Percentiles rank a stretch among this genome's conserved stretches.
phyloP scores from a whole-genome alignment of 345 rosid species.

The Erucastrum elatum region DNA sequence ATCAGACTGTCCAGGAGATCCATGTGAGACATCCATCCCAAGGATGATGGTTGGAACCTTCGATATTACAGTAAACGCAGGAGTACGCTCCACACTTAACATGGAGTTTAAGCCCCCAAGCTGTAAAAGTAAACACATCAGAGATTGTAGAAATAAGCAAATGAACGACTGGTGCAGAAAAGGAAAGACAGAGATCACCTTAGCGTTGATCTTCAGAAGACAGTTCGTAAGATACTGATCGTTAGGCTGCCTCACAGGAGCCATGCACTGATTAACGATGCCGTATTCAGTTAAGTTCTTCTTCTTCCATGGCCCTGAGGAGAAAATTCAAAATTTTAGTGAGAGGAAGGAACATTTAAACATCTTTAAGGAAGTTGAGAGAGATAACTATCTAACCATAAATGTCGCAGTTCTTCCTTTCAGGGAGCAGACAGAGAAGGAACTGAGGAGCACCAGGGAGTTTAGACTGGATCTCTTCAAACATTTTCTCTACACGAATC shows the following conservation, averaged over 20 bases:
- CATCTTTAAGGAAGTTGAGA: not conserved
- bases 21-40: conserved; percentile 83
- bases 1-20: conserved; percentile 74
- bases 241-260: conserved; percentile 67
- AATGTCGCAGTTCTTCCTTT: conserved; percentile 74
- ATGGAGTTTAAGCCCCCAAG: conserved; percentile 89
- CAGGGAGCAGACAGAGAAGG: conserved; percentile 76
- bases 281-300: conserved; percentile 79
- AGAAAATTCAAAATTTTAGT: not conserved
- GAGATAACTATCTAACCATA: conserved; percentile 54
- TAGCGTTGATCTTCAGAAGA: conserved; percentile 87
- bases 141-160: conserved; percentile 16
- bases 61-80: conserved; percentile 59
- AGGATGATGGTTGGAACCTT: conserved; percentile 66
- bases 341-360: not conserved
- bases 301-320: conserved; percentile 85
- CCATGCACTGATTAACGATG: conserved; percentile 86
- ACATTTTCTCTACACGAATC: conserved; percentile 84
- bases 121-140: conserved; percentile 42
- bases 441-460: conserved; percentile 88
- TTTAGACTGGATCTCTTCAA: conserved; percentile 58
- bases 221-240: conserved; percentile 88
- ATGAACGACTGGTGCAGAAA: not conserved
- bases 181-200: conserved; percentile 45
- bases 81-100: conserved; percentile 64